Base-by-base conservation (phyloP, 1,284 basidiomycete genomes). In the Sphaerobolus stellatus region DNA sequence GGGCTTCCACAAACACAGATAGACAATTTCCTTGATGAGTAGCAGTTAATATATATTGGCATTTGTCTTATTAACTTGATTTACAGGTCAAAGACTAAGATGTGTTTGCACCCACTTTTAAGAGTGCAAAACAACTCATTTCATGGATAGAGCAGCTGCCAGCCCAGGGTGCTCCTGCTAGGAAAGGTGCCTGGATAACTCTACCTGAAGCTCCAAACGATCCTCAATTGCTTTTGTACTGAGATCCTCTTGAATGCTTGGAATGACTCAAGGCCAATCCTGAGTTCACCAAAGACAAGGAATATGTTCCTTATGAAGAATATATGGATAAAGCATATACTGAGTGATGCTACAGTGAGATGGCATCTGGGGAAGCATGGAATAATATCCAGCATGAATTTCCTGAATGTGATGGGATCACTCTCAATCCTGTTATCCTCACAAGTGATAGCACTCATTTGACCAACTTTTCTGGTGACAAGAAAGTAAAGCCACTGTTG, bases 331-430 rank as follows among this genome's bases (percentile, higher is more conserved):
- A 13, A 20, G 53, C 22, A n/a, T n/a, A n/a, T n/a, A n/a, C n/a
- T n/a, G n/a, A n/a, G n/a, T n/a, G n/a, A n/a, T n/a, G n/a, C n/a
- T 55, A 55, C 36, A 50, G 53, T 38, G 45, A 55, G 41, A 49
- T 55, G 11, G 18, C 33, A 8, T 31, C 33, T 50, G 53, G 48
- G 8, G 18, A 41, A 8, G 11, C 30, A n/a, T 50, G 48, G 48
- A 29, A 20, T 29, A 48, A 49, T 5, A 25, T n/a, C 20, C 53
- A 55, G 34, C 7, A 29, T 27, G 18, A 31, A 47, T 40, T 38
- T 36, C 38, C 22, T 30, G n/a, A n/a, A n/a, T n/a, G n/a, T n/a
- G 50, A 45, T 4, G 24, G 25, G 4, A 24, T 47, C 43, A 52
- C 50, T 20, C 20, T 45, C 14, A 6, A 25, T 11, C 44, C 44